phyloP scores from a whole-genome alignment of 2,329 filamentous ascomycete genomes.

The Nemania sp. region DNA sequence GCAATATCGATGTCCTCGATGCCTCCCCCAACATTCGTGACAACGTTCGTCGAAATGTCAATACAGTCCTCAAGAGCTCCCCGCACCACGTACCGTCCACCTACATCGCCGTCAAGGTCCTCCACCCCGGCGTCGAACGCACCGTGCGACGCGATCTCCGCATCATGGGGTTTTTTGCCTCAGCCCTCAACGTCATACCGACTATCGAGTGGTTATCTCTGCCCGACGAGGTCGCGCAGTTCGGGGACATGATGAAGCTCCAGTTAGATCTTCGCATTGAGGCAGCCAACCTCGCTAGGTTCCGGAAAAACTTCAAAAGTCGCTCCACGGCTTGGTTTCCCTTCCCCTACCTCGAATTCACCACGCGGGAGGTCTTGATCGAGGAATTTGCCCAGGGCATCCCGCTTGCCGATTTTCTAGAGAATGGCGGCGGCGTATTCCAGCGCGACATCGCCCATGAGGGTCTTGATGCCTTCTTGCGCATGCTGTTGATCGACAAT shows the following conservation, averaged over 20 bases:
- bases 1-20: slow-evolving; percentile 59
- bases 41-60: slow-evolving; percentile 79
- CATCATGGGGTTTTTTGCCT: slow-evolving; percentile 94
- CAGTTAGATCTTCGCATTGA: slow-evolving; percentile 95
- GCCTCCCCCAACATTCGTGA: slow-evolving; percentile 63
- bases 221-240: slow-evolving; percentile 90
- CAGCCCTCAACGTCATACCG: slow-evolving; percentile 80
- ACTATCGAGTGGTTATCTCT: slow-evolving; percentile 97
- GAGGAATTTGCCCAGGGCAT: slow-evolving; percentile 97
- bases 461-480: slow-evolving; percentile 91
- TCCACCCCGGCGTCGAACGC: slow-evolving; percentile 89
- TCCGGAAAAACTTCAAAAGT: slow-evolving; percentile 87
- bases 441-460: slow-evolving; percentile 94
- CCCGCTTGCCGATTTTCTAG: slow-evolving; percentile 85
- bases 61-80: slow-evolving; percentile 82
- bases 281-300: slow-evolving; percentile 83
- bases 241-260: slow-evolving; percentile 98
- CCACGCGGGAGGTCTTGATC: slow-evolving; percentile 87
- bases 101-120: slow-evolving; percentile 94
- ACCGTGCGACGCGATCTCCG: slow-evolving; percentile 86
- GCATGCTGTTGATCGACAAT: slow-evolving; percentile 96
- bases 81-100: slow-evolving; percentile 84
- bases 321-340: slow-evolving; percentile 96
- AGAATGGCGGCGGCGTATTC: slow-evolving; percentile 89
- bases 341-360: slow-evolving; percentile 90